These are phyloP conservation scores for Penicillium occitanis DNA, from an alignment of 2,329 filamentous ascomycete genomes.

Conservation along the genomic window DNA sequence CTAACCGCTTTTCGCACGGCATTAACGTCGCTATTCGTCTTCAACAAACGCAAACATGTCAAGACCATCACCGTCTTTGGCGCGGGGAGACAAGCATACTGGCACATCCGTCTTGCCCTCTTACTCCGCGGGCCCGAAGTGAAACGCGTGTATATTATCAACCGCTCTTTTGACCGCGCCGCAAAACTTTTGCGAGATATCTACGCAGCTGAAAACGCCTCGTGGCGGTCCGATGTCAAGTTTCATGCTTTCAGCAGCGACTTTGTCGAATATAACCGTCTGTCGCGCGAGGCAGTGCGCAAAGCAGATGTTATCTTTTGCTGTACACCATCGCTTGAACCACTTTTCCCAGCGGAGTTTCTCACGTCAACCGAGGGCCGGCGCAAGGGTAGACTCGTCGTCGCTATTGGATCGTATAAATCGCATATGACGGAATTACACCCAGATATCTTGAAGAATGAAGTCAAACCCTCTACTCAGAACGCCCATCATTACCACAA, in stretches of 20 bases:
- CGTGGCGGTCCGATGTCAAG: conserved; percentile 65
- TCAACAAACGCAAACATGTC: conserved; percentile 66
- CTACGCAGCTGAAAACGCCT: conserved; percentile 53
- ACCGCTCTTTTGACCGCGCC: conserved; percentile 56
- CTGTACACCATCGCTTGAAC: conserved; percentile 73
- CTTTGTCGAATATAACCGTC: conserved; percentile 67
- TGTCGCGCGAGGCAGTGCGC: conserved; percentile 67
- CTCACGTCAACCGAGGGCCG: conserved; percentile 61
- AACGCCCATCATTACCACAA: conserved; percentile 51
- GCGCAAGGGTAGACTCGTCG: conserved; percentile 46
- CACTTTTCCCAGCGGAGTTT: conserved; percentile 71
- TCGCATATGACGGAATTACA: conserved; percentile 81
- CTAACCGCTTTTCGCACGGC: conserved; percentile 70
- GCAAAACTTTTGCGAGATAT: conserved; percentile 54
- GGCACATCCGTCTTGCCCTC: conserved; percentile 84
- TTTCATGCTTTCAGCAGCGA: conserved; percentile 69
- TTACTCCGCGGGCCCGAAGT: conserved; percentile 66
- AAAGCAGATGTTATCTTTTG: conserved; percentile 82
- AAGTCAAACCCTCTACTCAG: conserved; percentile 47
- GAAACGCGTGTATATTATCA: conserved; percentile 78
- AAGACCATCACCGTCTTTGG: conserved; percentile 82
- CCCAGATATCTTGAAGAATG: conserved; percentile 68
- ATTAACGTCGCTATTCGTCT: conserved; percentile 59
- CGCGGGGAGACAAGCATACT: conserved; percentile 86
- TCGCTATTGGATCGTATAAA: conserved; percentile 54